Evolutionary conservation across 129 eudicot genomes (phyloP).

Genomic region (Flaveria linearis): DNA sequence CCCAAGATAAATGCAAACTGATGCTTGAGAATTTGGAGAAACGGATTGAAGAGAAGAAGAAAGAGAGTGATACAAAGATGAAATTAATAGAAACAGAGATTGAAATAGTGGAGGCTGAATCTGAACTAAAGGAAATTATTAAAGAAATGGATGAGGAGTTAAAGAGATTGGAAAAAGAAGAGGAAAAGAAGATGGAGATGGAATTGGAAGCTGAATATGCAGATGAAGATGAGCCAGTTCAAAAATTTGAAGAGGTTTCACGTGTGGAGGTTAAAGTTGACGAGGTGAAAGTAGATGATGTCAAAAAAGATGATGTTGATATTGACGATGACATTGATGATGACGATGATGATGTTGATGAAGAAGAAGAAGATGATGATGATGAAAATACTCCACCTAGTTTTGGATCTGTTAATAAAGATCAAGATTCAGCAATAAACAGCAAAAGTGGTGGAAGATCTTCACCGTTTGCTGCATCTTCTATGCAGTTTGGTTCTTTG

Average conservation of each 20-base stretch:
- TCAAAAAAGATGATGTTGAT: constrained; percentile 35
- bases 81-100: constrained; percentile 51
- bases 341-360: constrained; percentile 38
- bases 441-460: constrained; percentile 52
- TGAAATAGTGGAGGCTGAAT: constrained; percentile 69
- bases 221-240: constrained; percentile 10
- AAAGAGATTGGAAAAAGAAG: constrained; percentile 66
- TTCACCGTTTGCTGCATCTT: constrained; percentile 64
- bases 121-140: constrained; percentile 56
- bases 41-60: constrained; percentile 60
- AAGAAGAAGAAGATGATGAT: constrained; percentile 49
- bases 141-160: constrained; percentile 78
- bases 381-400: constrained; percentile 60
- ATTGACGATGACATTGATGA: constrained; percentile 41
- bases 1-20: constrained; percentile 42
- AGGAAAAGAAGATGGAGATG: constrained; percentile 50
- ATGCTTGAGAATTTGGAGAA: constrained; percentile 51
- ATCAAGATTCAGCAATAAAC: constrained; percentile 31
- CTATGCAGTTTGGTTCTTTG: constrained; percentile 58
- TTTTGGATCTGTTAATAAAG: constrained; percentile 56
- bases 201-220: constrained; percentile 33
- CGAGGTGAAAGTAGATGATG: constrained; percentile 38
- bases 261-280: constrained; percentile 33
- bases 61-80: constrained; percentile 41
- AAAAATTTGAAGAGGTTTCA: constrained; percentile 30